Conservation (phyloP, 2,329 filamentous ascomycete species). For the Arthroderma sp. region DNA sequence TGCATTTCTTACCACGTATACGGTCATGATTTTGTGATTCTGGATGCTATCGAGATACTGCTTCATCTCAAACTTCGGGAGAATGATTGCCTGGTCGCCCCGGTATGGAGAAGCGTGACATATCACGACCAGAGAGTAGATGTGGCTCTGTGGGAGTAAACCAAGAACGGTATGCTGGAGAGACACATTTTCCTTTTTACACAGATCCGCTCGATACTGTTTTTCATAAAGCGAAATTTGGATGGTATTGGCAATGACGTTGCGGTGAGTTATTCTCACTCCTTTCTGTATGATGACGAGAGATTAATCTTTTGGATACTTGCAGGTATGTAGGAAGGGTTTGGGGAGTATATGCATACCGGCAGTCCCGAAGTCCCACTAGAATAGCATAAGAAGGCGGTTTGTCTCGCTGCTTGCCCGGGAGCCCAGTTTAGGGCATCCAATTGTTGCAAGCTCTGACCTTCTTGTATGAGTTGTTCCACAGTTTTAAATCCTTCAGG, state of each 20-base stretch:
- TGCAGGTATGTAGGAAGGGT: neutral
- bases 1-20: slow-evolving; percentile 46
- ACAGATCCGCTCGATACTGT: slow-evolving; percentile 15
- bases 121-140: slow-evolving; percentile 63
- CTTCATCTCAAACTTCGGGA: slow-evolving; percentile 62
- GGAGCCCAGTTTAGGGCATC: slow-evolving; percentile 29
- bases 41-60: slow-evolving; percentile 52
- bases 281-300: slow-evolving; percentile 46
- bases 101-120: slow-evolving; percentile 52
- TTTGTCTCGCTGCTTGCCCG: slow-evolving; percentile 42
- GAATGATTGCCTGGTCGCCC: slow-evolving; percentile 59
- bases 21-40: slow-evolving; percentile 51
- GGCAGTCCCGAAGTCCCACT: slow-evolving; percentile 69
- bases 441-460: slow-evolving; percentile 30
- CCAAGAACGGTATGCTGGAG: slow-evolving; percentile 47
- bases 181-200: slow-evolving; percentile 31
- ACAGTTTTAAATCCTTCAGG: slow-evolving; percentile 46
- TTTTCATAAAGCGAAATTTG: slow-evolving; percentile 46
- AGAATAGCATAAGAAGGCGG: slow-evolving; percentile 67
- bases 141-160: slow-evolving; percentile 68
- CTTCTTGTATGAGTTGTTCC: slow-evolving; percentile 51
- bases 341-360: slow-evolving; percentile 31
- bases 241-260: slow-evolving; percentile 63
- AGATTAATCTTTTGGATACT: neutral
- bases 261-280: slow-evolving; percentile 68